Evolutionary conservation across 805 yeast species (phyloP), one percentile per base, ranked within the genome.

Genomic region (Jamesozyma lodderae): DNA sequence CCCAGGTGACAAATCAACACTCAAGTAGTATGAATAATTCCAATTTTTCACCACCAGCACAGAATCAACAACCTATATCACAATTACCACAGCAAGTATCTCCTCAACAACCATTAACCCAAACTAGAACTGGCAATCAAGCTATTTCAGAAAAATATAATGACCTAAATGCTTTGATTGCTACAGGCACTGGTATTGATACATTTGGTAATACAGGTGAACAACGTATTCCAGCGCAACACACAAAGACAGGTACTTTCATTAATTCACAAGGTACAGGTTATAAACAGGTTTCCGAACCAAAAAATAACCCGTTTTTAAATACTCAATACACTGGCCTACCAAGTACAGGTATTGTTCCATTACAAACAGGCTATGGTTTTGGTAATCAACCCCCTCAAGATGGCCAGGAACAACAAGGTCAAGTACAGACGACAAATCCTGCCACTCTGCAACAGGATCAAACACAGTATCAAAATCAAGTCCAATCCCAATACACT

Each of bases 231-330:
- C 95, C 97, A 3, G 94, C 94, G 33, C 96, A 90, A 55, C 90
- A 83, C 58, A 90, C 96, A 1, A 75, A 73, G 47, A 78, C 92
- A 2, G 78, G 80, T 4, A 79, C 75, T 14, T 87, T 88, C 57
- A 72, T 90, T 51, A 86, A 83, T 61, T 83, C 95, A 18, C 79
- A 83, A 44, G 96, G 96, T 51, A 83, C 90, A 6, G 95, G 95
- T 24, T 74, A 67, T 52, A 75, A 66, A 49, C 81, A 75, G 48
- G 67, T 65, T 28, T 43, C 31, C 14, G 64, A 63, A 24, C 57
- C 58, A 36, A 59, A 54, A 32, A 48, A 49, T 13, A 69, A 69
- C 41, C 73, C 73, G 23, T 68, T 67, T 48, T 51, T 49, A 68
- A 75, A 70, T 39, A 72, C 76, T 21, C 92, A 85, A 53, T 82